Base-by-base conservation (phyloP, 768 basidiomycete genomes). In the Mycena vulgaris region DNA sequence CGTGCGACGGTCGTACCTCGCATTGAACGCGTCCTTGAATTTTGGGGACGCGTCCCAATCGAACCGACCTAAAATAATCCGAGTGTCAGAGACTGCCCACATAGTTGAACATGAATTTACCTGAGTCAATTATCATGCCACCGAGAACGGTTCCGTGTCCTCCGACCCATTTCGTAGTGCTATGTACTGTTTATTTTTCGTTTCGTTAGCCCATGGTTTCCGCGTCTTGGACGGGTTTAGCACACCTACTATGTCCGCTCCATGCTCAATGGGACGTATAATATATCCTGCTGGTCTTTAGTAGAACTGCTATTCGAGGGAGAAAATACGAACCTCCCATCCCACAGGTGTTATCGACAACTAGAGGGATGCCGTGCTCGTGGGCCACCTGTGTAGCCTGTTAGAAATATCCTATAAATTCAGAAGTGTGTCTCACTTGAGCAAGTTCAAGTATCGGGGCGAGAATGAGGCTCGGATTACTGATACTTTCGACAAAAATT, bases 141-240 rank as follows among this genome's bases (percentile, higher is more conserved):
- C 83, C 90, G 59, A 92, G 87, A 9, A 89, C 90, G 11, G 89
- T 91, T n/a, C 92, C 90, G 57, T 90, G 89, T 0, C 89, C 89
- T 1, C 88, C 88, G 8, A 92, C 89, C 91, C 91, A 92, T 75
- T 92, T 91, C 0, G 90, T 91, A 3, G 88, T 88, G 33, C 86
- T 88, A 73, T 89, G 86, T 0, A 88, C 87, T 86, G 13, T 23
- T 10, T 17, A 23, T 10, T 37, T 7, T 27, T 31, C n/a, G 25
- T 25, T 23, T 30, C 55, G 13, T 47, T 33, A 47, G 16, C 14
- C 10, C 42, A n/a, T 5, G 23, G 28, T 28, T 39, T 39, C 39
- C 14, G 21, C 30, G n/a, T 37, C 7, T 40, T 16, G 3, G 23
- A 16, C 7, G 37, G 17, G 7, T 39, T 28, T 30, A 27, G n/a